Conservation (phyloP, 345 rosid genomes). For the Hibiscus tridactylites region DNA sequence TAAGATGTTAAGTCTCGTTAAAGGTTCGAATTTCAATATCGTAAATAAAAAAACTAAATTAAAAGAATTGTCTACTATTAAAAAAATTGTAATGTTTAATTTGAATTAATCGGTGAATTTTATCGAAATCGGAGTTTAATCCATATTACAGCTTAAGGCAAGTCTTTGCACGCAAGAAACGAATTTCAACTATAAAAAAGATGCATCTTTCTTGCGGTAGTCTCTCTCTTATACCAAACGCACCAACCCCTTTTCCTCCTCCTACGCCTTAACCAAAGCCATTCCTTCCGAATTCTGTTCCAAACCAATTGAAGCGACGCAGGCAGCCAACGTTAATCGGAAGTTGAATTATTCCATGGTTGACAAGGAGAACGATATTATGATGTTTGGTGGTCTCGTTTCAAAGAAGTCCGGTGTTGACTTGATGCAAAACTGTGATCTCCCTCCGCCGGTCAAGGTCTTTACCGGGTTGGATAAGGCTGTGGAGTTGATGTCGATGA, state of each 20-base stretch:
- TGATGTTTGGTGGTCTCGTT: constrained; percentile 19
- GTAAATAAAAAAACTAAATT: too few species aligned
- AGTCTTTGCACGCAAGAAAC: constrained; percentile 20
- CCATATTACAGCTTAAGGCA: neutral
- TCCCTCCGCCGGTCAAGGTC: constrained; percentile 48
- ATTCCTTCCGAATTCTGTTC: neutral
- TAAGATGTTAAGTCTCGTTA: too few species aligned
- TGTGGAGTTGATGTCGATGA: constrained; percentile 1
- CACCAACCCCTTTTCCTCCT: neutral
- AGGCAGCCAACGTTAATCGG: constrained; percentile 3
- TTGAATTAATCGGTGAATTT: too few species aligned
- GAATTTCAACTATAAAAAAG: constrained; percentile 11
- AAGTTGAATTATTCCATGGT: constrained; percentile 4
- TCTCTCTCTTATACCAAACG: neutral
- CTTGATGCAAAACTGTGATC: constrained; percentile 47
- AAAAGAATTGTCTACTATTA: too few species aligned
- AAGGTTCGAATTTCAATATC: too few species aligned
- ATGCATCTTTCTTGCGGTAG: constrained; percentile 15
- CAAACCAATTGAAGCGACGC: neutral
- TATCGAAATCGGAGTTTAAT: too few species aligned
- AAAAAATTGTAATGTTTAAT: too few species aligned
- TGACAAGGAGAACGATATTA: constrained; percentile 15
- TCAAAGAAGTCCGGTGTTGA: constrained; percentile 14
- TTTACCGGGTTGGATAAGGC: constrained; percentile 27
- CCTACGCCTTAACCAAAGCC: neutral